Conservation (phyloP, 257 asterid species). For the Nicotiana attenuata region DNA sequence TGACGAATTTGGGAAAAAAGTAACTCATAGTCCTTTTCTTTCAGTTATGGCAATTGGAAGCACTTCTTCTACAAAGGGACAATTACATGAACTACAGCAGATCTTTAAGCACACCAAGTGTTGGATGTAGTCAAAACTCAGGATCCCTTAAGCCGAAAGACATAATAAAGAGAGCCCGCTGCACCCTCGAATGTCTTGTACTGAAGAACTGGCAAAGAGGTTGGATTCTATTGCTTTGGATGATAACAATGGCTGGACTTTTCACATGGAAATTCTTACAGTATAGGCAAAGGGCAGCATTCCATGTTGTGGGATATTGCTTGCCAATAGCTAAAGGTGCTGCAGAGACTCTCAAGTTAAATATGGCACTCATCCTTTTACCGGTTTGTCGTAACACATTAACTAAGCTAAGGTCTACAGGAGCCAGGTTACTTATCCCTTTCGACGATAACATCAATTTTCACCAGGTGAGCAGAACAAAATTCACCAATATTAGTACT, state of each 20-base stretch:
- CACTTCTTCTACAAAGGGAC: conserved; percentile 77
- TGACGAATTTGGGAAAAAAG: no score
- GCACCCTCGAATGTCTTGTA: conserved; percentile 26
- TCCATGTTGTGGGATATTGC: conserved; percentile 77
- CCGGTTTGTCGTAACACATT: conserved; percentile 80
- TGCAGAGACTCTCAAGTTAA: conserved; percentile 85
- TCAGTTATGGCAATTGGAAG: conserved; percentile 93
- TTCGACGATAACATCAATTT: conserved; percentile 83
- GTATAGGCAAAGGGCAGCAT: conserved; percentile 49
- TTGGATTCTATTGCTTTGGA: conserved; percentile 63
- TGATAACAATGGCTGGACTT: conserved; percentile 47
- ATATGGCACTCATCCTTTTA: conserved; percentile 79
- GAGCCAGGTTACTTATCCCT: conserved; percentile 61
- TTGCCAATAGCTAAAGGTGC: conserved; percentile 88
- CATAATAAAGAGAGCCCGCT: conserved; percentile 18
- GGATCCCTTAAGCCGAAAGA: conserved; percentile 26
- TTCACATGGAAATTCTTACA: conserved; percentile 82
- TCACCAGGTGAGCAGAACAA: conserved; percentile 42
- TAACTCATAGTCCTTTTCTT: background rate
- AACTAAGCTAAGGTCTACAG: conserved; percentile 62
- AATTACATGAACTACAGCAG: conserved; percentile 84
- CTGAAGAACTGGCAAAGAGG: conserved; percentile 80
- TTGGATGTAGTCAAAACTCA: conserved; percentile 58
- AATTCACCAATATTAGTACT: no score
- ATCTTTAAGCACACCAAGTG: conserved; percentile 65